phyloP scores from a whole-genome alignment of 495 filamentous ascomycete genomes.

The Annulohypoxylon stygium region DNA sequence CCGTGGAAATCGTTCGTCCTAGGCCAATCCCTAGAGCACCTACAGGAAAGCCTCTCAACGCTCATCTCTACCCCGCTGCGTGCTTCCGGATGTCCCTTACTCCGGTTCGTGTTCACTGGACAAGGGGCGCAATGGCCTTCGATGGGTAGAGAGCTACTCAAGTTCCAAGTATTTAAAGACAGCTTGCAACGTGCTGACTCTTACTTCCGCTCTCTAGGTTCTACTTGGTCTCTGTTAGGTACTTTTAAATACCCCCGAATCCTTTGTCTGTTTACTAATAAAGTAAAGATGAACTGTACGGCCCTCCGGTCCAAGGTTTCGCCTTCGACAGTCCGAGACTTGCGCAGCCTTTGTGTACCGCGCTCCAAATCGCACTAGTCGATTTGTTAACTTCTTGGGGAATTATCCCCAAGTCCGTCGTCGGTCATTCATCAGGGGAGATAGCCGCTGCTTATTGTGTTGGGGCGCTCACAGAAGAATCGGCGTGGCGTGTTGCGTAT shows the following conservation, averaged over 20 bases:
- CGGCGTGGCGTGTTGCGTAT: conserved; percentile 11
- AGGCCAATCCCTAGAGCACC: neutral
- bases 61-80: conserved; percentile 1
- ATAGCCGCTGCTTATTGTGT: conserved; percentile 56
- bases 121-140: conserved; percentile 60
- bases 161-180: conserved; percentile 24
- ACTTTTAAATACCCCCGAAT: neutral
- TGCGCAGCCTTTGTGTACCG: conserved; percentile 59
- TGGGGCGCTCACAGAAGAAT: neutral
- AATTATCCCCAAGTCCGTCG: conserved; percentile 58
- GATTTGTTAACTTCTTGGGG: conserved; percentile 61
- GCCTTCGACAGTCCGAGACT: conserved; percentile 51
- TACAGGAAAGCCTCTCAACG: conserved; percentile 7
- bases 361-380: conserved; percentile 63
- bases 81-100: neutral
- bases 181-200: conserved; percentile 35
- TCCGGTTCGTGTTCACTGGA: conserved; percentile 55
- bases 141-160: conserved; percentile 63
- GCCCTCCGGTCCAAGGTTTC: neutral
- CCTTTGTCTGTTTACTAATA: conserved; percentile 40
- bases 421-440: conserved; percentile 73
- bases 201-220: conserved; percentile 36
- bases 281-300: conserved; percentile 21
- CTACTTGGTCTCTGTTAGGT: conserved; percentile 46
- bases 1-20: conserved; percentile 45